Evolutionary conservation across 208 protist genomes (phyloP), one percentile per base, ranked within the genome.

Genomic region (Angomonas ambiguus): DNA sequence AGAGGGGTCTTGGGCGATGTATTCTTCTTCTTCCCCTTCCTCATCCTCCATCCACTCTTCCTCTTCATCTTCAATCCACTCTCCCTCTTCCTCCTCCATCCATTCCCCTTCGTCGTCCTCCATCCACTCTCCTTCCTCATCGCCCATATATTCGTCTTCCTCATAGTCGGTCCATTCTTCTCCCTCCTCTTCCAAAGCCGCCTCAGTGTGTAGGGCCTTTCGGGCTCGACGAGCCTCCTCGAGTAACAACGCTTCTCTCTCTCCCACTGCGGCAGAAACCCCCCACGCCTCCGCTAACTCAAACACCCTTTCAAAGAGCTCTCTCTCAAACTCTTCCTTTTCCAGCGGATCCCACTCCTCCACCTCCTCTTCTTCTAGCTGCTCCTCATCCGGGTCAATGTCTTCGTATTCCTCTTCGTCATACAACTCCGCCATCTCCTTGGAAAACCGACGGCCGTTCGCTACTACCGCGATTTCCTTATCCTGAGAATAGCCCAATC

Each of bases 321-420:
- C 65, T 20, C 65, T 65, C 74, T 87, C 80, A 62, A 84, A 88
- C 41, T 63, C 68, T 5, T 55, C 65, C 60, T 87, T 82, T 18
- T 86, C 79, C 51, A 51, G 33, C 28, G 60, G 69, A 22, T 62
- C 73, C 80, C 80, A 86, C 6, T 65, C 63, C 2, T 49, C 51
- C 2, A 68, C 53, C 18, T 62, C 62, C 0, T 66, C 60, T 22
- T 65, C 68, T 8, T 75, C 71, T 48, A 69, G 69, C 0, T 64
- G 51, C 25, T 53, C 57, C 1, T 45, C 72, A 2, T 64, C 69
- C 8, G 58, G 57, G 6, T 38, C 34, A 1, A 55, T 65, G n/a
- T 75, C 45, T 31, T 72, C 75, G 25, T 66, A 62, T 2, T 73
- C 71, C 18, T 67, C 72, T 2, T 67, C 69, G 16, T 75, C 42